Evolutionary conservation across 305 asterid genomes (phyloP), one percentile per base, ranked within the genome.

Genomic region (Solanum hybrid): DNA sequence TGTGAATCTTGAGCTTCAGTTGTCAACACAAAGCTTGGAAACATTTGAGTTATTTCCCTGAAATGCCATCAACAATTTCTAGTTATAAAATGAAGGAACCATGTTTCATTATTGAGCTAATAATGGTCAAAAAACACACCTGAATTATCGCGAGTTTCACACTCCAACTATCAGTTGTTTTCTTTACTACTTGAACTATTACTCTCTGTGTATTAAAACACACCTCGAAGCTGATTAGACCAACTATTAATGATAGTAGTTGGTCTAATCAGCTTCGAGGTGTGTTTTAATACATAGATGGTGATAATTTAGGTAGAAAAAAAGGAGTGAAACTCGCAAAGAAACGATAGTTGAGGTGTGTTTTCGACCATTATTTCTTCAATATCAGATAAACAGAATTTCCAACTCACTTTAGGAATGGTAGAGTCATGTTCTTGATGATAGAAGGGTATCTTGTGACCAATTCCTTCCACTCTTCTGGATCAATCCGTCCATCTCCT

Each of bases 391-490:
- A 20, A 39, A 5, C 51, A 9, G 28, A 67, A 8, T 11, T 46
- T 12, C 22, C 33, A 51, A 93, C 95, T 91, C 89, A 95, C 99
- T 89, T 93, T 3, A 97, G 91, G 90, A 92, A 94, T 85, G 97
- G 97, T 91, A 97, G 97, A 64, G 99, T 96, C 97, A 96, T 95
- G 83, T 96, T 97, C 95, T 92, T 96, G 88, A 97, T 92, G 11
- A 97, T 89, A 84, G 97, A 94, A 74, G 98, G 99, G 88, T 94
- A 90, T 89, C 89, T 92, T 86, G 95, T 51, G n/a, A 95, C 97
- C 22, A 95, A 93, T 77, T 93, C 95, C 86, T 94, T 93, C 99
- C 98, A 97, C 89, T 97, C 99, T 35, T 95, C 98, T 33, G 42
- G 92, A 89, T 95, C 98, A 1, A 97, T 97, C 91, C 84, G 94